Evolutionary conservation across 2,329 filamentous ascomycete species (phyloP).

Genomic region (Botrytis byssoidea): DNA sequence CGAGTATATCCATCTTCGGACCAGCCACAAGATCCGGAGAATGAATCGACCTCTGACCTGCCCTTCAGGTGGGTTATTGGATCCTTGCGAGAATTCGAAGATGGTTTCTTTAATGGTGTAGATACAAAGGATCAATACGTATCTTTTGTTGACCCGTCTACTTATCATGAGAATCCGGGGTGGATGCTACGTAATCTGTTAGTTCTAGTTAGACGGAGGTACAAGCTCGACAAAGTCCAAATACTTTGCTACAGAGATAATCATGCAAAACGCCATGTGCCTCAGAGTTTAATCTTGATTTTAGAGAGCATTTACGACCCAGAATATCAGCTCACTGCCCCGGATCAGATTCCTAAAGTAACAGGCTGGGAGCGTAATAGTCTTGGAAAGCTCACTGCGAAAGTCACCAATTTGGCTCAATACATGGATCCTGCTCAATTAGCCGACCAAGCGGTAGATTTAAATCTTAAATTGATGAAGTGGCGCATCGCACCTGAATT

Average conservation of each 20-base stretch:
- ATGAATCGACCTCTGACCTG: conserved; percentile 43
- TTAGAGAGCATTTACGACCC: conserved; percentile 33
- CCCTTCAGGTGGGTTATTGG: conserved; percentile 75
- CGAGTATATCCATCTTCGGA: conserved; percentile 50
- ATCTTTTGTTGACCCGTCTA: conserved; percentile 89
- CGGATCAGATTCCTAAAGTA: conserved; percentile 70
- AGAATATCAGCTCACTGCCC: background rate
- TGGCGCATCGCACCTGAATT: conserved; percentile 92
- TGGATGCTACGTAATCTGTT: conserved; percentile 93
- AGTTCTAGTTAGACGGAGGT: conserved; percentile 79
- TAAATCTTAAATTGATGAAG: conserved; percentile 98
- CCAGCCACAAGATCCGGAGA: conserved; percentile 48
- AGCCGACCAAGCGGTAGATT: conserved; percentile 90
- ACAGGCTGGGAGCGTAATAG: conserved; percentile 93
- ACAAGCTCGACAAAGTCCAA: conserved; percentile 72
- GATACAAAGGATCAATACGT: conserved; percentile 75
- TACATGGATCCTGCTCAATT: conserved; percentile 89
- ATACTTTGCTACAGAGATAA: conserved; percentile 89
- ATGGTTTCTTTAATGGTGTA: conserved; percentile 78
- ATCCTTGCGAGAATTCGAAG: conserved; percentile 74
- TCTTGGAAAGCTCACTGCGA: conserved; percentile 72
- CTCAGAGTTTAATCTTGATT: conserved; percentile 75
- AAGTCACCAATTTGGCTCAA: conserved; percentile 78
- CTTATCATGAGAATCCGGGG: conserved; percentile 80
- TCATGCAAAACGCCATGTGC: conserved; percentile 72